Evolutionary conservation across 1,284 basidiomycete genomes (phyloP), one percentile per base, ranked within the genome.

Genomic region (Fomitopsis pinicola): DNA sequence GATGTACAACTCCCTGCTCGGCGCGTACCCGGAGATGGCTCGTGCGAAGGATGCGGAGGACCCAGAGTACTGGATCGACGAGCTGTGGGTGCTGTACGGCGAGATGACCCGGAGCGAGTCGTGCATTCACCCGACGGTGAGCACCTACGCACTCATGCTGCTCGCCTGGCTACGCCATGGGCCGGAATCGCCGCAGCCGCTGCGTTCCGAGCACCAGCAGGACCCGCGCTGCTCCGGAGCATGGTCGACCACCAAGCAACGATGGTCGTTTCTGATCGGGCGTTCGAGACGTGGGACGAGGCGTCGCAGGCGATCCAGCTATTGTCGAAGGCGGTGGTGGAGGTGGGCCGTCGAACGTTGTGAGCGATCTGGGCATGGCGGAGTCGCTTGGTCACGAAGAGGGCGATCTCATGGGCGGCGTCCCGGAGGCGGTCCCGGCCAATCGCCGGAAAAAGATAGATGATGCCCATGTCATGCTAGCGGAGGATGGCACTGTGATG

Each of bases 121-220:
- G 61, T 76, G 76, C 19, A 73, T 84, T 17, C 64, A 65, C 1
- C 86, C 89, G 0, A 82, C 80, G n/a, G 67, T 82, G 5, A 75
- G 79, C 45, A 88, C 88, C 6, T 92, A 88, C 75, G 84, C 87
- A 5, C 72, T 83, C n/a, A 86, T 89, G 80, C 76, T 91, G 10
- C 71, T 82, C 36, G 76, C 81, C 2, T 84, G 82, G 75, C 68
- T 81, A 53, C 78, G 83, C 61, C 80, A 80, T 62, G 71, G 76
- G 59, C 71, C 78, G 3, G 73, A 78, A 6, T 73, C 76, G 7
- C 17, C 62, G 69, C 55, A 66, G 59, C 53, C 63, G 70, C 19
- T 61, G 8, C 22, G 33, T 26, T 38, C 63, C 50, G 38, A 19
- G 33, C 45, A 36, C 10, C 50, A 46, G 22, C 59, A 22, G 15